Evolutionary conservation across 495 filamentous ascomycete genomes (phyloP), one percentile per base, ranked within the genome.

Genomic region (Aspergillus homomorphus): DNA sequence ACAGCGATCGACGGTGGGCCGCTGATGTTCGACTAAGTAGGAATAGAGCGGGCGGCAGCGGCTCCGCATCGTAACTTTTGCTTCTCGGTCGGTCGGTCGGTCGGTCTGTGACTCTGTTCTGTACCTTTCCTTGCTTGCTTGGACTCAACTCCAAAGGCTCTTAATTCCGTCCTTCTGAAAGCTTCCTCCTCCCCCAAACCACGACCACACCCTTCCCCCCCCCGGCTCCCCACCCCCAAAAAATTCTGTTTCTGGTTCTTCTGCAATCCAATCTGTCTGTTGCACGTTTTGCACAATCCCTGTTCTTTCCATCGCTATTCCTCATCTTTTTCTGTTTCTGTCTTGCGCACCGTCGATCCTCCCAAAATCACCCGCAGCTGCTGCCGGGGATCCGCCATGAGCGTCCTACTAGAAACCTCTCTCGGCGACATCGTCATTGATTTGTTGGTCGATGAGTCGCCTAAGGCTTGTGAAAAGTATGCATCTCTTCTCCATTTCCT

Each of bases 381-480:
- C 56, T 46, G 53, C 66, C 56, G 46, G 60, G 49, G 56, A 44
- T 45, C 23, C 67, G 68, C 51, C 54, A 89, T 89, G 86, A 87
- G 90, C 56, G 92, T 93, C 10, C 81, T 96, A 30, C 80, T 97
- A 18, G 92, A 97, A 76, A 95, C 93, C 42, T 95, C 89, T 42
- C 82, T 89, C 7, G 92, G 92, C 63, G 92, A 97, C 75, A 87
- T 97, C 67, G 91, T 95, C 62, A 90, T 97, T 68, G 92, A 97
- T 73, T 82, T 97, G 22, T 73, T 96, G 54, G 85, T 92, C 46
- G 88, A 94, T 64, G 87, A 91, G 64, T 89, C 90, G 28, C 92
- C 92, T 16, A 91, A 87, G 63, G 84, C 89, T 66, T 96, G 92
- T 75, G 88, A 95, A 72, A 97, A 96, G 91, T 95, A 74, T 76